Percentiles rank a stretch among this genome's conserved stretches.
These are phyloP conservation scores for Hypholoma sublateritium DNA, from an alignment of 768 basidiomycete genomes.

Conservation along the genomic window DNA sequence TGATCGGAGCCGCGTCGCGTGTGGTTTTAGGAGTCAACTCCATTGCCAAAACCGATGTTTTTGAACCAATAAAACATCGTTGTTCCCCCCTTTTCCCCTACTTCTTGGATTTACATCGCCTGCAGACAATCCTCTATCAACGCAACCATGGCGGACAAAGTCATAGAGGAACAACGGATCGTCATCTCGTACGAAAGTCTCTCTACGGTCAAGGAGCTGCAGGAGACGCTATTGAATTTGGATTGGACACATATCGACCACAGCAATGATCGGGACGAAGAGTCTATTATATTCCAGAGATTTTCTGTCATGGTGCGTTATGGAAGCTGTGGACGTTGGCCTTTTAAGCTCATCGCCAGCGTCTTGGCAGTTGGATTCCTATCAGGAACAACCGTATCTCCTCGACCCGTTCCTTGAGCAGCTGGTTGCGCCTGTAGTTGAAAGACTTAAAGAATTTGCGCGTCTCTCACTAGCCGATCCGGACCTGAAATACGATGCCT, in stretches of 20 bases:
- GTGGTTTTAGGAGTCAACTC: not conserved
- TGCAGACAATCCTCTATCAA: not conserved
- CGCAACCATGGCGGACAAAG: conserved; percentile 13
- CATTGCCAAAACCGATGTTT: not conserved
- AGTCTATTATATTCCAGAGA: conserved; percentile 40
- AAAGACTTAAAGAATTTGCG: conserved; percentile 57
- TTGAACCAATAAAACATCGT: not conserved
- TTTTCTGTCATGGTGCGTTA: conserved; percentile 52
- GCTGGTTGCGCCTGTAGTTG: conserved; percentile 75
- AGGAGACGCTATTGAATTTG: conserved; percentile 48
- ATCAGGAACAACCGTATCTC: conserved; percentile 92
- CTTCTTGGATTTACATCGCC: not conserved
- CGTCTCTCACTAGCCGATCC: conserved; percentile 35
- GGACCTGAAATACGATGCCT: conserved; percentile 25
- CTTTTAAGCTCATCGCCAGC: not conserved
- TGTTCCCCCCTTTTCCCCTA: not conserved
- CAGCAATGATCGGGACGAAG: conserved; percentile 41
- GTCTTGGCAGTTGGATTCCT: conserved; percentile 70
- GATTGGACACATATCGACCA: conserved; percentile 45
- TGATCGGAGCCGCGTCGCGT: conserved; percentile 1
- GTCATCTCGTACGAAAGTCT: conserved; percentile 62
- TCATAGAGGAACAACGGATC: conserved; percentile 40
- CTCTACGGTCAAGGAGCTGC: conserved; percentile 55
- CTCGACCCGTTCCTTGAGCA: conserved; percentile 86
- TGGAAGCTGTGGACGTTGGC: not conserved